These are phyloP conservation scores for Boletus sp. DNA, from an alignment of 1,284 basidiomycete species.

Conservation along the genomic window DNA sequence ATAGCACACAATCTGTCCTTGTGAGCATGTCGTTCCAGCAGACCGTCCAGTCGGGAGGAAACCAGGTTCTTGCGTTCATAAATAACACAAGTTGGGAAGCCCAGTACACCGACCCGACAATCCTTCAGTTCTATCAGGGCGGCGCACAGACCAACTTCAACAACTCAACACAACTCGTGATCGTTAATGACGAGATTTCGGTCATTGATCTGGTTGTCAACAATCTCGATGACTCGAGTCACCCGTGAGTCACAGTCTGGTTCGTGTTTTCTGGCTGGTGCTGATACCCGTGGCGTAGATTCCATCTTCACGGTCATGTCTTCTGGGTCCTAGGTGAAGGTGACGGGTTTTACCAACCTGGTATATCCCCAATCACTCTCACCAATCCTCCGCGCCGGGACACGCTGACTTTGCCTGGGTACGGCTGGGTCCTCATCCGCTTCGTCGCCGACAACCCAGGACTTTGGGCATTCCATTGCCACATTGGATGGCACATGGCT, in stretches of 20 bases:
- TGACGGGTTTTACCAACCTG: conserved; percentile 27
- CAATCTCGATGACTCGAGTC: conserved; percentile 38
- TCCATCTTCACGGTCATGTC: conserved; percentile 39
- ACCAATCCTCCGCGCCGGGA: conserved; percentile 38
- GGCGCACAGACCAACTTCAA: conserved; percentile 35
- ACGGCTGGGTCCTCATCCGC: conserved; percentile 35
- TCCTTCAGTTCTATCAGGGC: conserved; percentile 33
- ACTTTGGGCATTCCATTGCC: conserved; percentile 53
- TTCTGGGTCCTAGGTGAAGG: conserved; percentile 37
- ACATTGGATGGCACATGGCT: conserved; percentile 53
- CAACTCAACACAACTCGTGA: conserved; percentile 28
- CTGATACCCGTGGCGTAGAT: conserved; percentile 21
- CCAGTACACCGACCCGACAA: conserved; percentile 33
- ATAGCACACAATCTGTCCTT: conserved; percentile 26
- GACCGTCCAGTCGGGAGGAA: conserved; percentile 35
- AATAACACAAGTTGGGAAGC: conserved; percentile 36
- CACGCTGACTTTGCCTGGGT: conserved; percentile 36
- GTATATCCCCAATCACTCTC: conserved; percentile 28
- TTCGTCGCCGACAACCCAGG: conserved; percentile 46
- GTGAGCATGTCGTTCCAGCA: conserved; percentile 38
- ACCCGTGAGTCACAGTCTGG: conserved; percentile 30
- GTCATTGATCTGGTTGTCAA: conserved; percentile 33
- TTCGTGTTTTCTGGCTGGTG: not conserved
- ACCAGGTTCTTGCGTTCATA: conserved; percentile 31
- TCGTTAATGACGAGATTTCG: conserved; percentile 34